Percentiles rank a stretch among this genome's conserved stretches.
phyloP scores from a whole-genome alignment of 768 basidiomycete species.

The Gymnopilus junonius region DNA sequence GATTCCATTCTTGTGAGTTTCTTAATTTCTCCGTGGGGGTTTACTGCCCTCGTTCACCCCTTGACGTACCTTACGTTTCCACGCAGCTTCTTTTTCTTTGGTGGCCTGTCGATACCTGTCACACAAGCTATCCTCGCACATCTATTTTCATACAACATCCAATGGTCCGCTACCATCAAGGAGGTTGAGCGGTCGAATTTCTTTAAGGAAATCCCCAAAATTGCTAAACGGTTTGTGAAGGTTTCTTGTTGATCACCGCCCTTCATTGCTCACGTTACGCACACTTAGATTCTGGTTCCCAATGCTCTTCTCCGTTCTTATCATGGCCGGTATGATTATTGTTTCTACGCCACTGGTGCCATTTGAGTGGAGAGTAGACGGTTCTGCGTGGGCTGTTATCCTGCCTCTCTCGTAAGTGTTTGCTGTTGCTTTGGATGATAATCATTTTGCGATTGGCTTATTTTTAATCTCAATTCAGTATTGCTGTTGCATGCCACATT shows the following conservation, averaged over 20 bases:
- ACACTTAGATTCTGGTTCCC: constrained; percentile 58
- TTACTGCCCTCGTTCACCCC: neutral
- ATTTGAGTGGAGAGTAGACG: constrained; percentile 58
- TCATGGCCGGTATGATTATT: constrained; percentile 64
- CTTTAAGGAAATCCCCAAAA: constrained; percentile 89
- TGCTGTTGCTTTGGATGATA: constrained; percentile 5
- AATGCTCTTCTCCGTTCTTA: constrained; percentile 51
- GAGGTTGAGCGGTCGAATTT: constrained; percentile 88
- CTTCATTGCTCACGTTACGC: constrained; percentile 29
- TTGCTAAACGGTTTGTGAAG: constrained; percentile 56
- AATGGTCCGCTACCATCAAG: constrained; percentile 69
- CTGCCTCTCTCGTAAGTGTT: constrained; percentile 64
- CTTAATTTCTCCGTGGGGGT: constrained; percentile 14
- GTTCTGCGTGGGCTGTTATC: constrained; percentile 71
- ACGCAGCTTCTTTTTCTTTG: constrained; percentile 77
- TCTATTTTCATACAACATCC: constrained; percentile 58
- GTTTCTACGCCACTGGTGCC: constrained; percentile 53
- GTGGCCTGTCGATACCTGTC: constrained; percentile 73
- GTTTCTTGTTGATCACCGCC: constrained; percentile 23
- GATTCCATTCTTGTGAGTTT: constrained; percentile 76
- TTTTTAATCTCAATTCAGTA: constrained; percentile 48
- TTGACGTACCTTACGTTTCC: neutral
- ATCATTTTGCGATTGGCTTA: constrained; percentile 33
- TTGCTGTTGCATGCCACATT: constrained; percentile 67
- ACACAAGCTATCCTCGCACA: constrained; percentile 72